Conservation (phyloP, 1,139 yeast species). For the Taiozyma sp. region DNA sequence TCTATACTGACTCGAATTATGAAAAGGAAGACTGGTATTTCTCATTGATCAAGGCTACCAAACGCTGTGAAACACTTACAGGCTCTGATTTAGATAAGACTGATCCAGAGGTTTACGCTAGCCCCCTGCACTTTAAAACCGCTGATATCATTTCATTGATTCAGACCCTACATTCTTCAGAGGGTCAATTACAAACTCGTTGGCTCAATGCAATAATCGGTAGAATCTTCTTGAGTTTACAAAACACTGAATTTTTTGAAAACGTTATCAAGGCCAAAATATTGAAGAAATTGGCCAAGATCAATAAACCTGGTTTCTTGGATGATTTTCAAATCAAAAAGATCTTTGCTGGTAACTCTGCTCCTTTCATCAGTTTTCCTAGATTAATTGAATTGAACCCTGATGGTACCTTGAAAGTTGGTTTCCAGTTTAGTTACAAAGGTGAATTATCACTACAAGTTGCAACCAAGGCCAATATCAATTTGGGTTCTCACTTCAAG, state of each 20-base stretch:
- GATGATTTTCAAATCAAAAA: slow-evolving; percentile 75
- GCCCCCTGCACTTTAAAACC: slow-evolving; percentile 68
- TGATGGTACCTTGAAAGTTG: slow-evolving; percentile 71
- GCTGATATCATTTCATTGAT: slow-evolving; percentile 68
- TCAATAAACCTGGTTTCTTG: slow-evolving; percentile 81
- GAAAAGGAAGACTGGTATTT: slow-evolving; percentile 95
- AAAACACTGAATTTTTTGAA: slow-evolving; percentile 64
- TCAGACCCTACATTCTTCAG: slow-evolving; percentile 74
- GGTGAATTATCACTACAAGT: slow-evolving; percentile 75
- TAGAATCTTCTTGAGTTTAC: slow-evolving; percentile 70
- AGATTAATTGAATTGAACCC: slow-evolving; percentile 66
- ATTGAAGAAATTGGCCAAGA: slow-evolving; percentile 67
- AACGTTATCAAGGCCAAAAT: slow-evolving; percentile 53
- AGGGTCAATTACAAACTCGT: slow-evolving; percentile 76
- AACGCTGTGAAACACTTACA: slow-evolving; percentile 24
- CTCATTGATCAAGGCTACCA: slow-evolving; percentile 72
- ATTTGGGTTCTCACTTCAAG: slow-evolving; percentile 71
- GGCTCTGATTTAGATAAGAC: slow-evolving; percentile 22
- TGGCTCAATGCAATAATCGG: slow-evolving; percentile 92
- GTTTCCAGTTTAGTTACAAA: slow-evolving; percentile 57
- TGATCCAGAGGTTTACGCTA: slow-evolving; percentile 58
- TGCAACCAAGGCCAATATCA: slow-evolving; percentile 73
- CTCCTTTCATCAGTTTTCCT: slow-evolving; percentile 79
- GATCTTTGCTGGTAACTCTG: slow-evolving; percentile 72
- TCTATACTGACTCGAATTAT: slow-evolving; percentile 71